phyloP scores from a whole-genome alignment of 2,329 filamentous ascomycete genomes.

The Microsporum audouinii region DNA sequence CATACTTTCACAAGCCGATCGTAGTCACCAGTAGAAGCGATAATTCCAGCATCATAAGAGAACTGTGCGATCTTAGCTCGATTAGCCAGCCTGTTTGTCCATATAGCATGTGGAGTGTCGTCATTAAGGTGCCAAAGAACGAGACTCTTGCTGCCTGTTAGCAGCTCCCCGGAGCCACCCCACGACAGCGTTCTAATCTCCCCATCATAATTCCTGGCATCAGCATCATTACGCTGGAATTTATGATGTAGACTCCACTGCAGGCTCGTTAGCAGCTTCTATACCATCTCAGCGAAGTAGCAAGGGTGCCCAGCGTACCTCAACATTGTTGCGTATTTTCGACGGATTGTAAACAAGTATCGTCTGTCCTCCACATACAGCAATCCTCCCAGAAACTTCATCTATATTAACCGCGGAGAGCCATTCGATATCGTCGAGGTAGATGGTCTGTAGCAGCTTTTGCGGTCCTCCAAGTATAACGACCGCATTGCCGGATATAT shows the following conservation, averaged over 20 bases:
- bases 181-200: slow-evolving; percentile 60
- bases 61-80: slow-evolving; percentile 62
- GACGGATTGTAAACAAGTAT: slow-evolving; percentile 72
- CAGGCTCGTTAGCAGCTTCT: slow-evolving; percentile 11
- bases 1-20: slow-evolving; percentile 87
- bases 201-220: slow-evolving; percentile 50
- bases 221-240: neutral
- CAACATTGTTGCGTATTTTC: slow-evolving; percentile 56
- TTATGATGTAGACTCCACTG: neutral
- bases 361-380: slow-evolving; percentile 53
- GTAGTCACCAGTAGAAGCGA: slow-evolving; percentile 66
- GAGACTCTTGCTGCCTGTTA: slow-evolving; percentile 61
- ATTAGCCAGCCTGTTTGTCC: slow-evolving; percentile 64
- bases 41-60: slow-evolving; percentile 76
- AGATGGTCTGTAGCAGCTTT: slow-evolving; percentile 76
- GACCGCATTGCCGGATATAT: slow-evolving; percentile 80
- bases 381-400: slow-evolving; percentile 73
- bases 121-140: slow-evolving; percentile 54
- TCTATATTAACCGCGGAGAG: slow-evolving; percentile 73
- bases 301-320: slow-evolving; percentile 42
- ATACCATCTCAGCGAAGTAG: neutral
- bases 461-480: slow-evolving; percentile 67
- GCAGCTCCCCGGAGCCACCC: slow-evolving; percentile 73
- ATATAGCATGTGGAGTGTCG: slow-evolving; percentile 42
- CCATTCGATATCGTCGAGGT: slow-evolving; percentile 59